phyloP scores from a whole-genome alignment of 352 stramenopile species.

The Saprolegnia parasitica region DNA sequence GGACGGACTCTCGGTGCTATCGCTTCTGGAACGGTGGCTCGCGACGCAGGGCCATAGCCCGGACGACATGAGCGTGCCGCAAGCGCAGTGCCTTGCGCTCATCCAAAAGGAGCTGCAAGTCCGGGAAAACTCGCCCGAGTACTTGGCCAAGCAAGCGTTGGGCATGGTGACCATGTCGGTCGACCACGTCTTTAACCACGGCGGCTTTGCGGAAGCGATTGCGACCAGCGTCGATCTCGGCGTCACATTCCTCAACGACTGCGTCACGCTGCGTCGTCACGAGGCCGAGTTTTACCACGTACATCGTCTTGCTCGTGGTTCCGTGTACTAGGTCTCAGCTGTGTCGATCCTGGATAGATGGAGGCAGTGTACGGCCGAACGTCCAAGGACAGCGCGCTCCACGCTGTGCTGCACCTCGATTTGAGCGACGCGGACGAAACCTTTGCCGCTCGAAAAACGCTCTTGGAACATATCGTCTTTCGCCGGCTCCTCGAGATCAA shows the following conservation, averaged over 20 bases:
- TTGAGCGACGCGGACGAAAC: not conserved
- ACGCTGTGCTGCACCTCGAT: not conserved
- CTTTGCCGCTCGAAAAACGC: not conserved
- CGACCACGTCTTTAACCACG: not conserved
- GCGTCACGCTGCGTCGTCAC: not conserved
- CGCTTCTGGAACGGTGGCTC: too few species aligned
- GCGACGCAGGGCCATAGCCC: too few species aligned
- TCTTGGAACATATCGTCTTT: conserved; percentile 4
- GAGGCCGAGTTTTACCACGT: not conserved
- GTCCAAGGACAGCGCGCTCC: not conserved
- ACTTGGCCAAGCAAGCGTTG: not conserved
- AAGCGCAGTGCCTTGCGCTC: too few species aligned
- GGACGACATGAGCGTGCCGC: too few species aligned
- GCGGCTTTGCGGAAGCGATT: not conserved
- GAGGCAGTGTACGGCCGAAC: not conserved
- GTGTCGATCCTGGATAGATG: not conserved
- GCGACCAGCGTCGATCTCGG: not conserved
- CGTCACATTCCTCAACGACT: conserved; percentile 6
- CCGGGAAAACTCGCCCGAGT: not conserved
- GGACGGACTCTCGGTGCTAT: too few species aligned
- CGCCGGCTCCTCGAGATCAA: conserved; percentile 10
- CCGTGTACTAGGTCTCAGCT: not conserved
- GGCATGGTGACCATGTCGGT: not conserved
- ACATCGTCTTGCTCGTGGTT: not conserved
- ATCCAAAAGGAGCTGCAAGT: not conserved